Evolutionary conservation across 768 basidiomycete species (phyloP), one percentile per base, ranked within the genome.

Genomic region (Cystofilobasidium bisporidii): DNA sequence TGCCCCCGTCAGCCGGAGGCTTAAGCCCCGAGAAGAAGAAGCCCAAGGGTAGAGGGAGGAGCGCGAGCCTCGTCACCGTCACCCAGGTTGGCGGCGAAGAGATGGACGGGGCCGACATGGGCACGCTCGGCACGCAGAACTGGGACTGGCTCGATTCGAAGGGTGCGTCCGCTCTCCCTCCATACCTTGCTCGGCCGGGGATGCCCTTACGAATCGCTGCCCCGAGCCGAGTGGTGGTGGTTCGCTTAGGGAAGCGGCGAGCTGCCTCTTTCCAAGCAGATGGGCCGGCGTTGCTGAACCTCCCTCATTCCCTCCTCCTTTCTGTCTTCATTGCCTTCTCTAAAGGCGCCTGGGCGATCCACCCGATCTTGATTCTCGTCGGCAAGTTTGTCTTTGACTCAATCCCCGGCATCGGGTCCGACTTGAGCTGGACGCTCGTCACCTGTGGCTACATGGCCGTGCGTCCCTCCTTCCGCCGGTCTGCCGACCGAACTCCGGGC

Each of bases 271-370:
- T 36, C 12, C 36, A 5, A 36, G 5, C 41, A 20, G 41, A n/a
- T n/a, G n/a, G n/a, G n/a, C n/a, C n/a, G n/a, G n/a, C n/a, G n/a
- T 15, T 3, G 41, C 15, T 15, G 41, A 43, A 8, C 15, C 41
- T n/a, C 45, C 26, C 41, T 30, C 64, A 64, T 61, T 50, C 9
- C 53, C 43, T 47, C 65, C 43, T 10, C 53, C 38, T 55, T 61
- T 40, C 43, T 40, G 22, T 4, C 72, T n/a, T n/a, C n/a, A n/a
- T n/a, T n/a, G n/a, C n/a, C n/a, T n/a, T n/a, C n/a, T n/a, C n/a
- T n/a, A n/a, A n/a, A 98, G 94, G 96, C 67, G 93, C 96, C 72
- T 99, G 96, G 96, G 79, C 94, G 72, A 97, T 99, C 69, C 96
- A 99, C 76, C 84, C 93, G 64, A 86, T 98, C 47, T 85, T 99